These are phyloP conservation scores for Colletotrichum siamense DNA, from an alignment of 2,329 filamentous ascomycete species.

Conservation along the genomic window DNA sequence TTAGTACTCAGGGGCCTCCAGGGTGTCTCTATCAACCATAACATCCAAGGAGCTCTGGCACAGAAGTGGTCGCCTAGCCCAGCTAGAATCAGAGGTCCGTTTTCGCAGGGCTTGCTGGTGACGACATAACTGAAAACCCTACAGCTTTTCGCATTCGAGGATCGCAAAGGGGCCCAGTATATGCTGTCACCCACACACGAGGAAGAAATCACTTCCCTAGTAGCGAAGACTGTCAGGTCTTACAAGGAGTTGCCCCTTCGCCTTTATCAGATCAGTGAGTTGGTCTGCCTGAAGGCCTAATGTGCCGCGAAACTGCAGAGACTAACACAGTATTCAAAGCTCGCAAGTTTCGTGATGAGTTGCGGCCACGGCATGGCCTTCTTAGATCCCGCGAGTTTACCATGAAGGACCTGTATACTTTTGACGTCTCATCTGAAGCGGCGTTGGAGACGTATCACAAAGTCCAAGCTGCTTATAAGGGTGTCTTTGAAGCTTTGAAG, in stretches of 20 bases:
- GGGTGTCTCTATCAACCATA: conserved; percentile 82
- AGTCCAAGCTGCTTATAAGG: conserved; percentile 75
- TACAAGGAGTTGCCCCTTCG: conserved; percentile 87
- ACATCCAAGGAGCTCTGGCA: conserved; percentile 86
- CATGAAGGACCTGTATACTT: conserved; percentile 99
- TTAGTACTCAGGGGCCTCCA: conserved; percentile 69
- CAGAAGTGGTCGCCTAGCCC: conserved; percentile 79
- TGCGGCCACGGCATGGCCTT: conserved; percentile 85
- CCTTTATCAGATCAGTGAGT: conserved; percentile 85
- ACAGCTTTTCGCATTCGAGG: conserved; percentile 79
- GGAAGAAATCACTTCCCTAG: conserved; percentile 89
- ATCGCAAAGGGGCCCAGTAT: conserved; percentile 77
- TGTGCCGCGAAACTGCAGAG: background rate
- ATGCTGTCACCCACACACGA: conserved; percentile 93
- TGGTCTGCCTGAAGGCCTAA: background rate
- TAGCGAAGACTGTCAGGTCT: conserved; percentile 75
- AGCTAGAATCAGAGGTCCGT: conserved; percentile 73
- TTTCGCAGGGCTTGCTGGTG: background rate
- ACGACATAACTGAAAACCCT: conserved; percentile 22
- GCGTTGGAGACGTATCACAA: conserved; percentile 82
- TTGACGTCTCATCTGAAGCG: conserved; percentile 72
- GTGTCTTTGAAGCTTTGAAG: conserved; percentile 82
- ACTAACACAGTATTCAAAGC: conserved; percentile 49
- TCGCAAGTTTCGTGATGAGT: conserved; percentile 93
- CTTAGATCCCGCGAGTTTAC: conserved; percentile 88